Evolutionary conservation across 1,139 yeast species (phyloP).

Genomic region (Zygosaccharomyces sapae): DNA sequence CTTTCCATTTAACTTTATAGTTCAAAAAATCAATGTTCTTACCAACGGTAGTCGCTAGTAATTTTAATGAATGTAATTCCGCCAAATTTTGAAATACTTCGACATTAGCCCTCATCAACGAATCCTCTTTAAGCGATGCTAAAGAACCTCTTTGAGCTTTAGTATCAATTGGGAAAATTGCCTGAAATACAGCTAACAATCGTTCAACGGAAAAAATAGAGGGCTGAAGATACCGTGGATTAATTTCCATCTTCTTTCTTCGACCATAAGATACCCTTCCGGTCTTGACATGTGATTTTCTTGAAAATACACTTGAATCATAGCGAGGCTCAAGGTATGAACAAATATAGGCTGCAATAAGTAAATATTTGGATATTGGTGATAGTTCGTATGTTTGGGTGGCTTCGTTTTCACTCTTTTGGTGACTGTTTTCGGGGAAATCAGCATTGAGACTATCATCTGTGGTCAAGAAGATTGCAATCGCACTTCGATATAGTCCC

Average conservation of each 20-base stretch:
- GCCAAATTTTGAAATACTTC: slow-evolving; percentile 62
- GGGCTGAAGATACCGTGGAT: slow-evolving; percentile 57
- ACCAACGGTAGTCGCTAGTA: slow-evolving; percentile 41
- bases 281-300: slow-evolving; percentile 44
- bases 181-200: slow-evolving; percentile 61
- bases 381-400: slow-evolving; percentile 42
- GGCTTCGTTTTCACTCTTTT: slow-evolving; percentile 18
- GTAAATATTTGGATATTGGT: slow-evolving; percentile 53
- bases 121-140: slow-evolving; percentile 21
- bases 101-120: slow-evolving; percentile 42
- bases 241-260: slow-evolving; percentile 46
- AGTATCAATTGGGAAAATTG: slow-evolving; percentile 42
- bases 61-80: slow-evolving; percentile 54
- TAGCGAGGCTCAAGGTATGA: slow-evolving; percentile 60
- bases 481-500: slow-evolving; percentile 26
- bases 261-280: slow-evolving; percentile 42
- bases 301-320: slow-evolving; percentile 61
- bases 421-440: slow-evolving; percentile 9
- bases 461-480: slow-evolving; percentile 25
- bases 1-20: slow-evolving; percentile 62
- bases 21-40: slow-evolving; percentile 55
- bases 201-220: slow-evolving; percentile 65
- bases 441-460: slow-evolving; percentile 26
- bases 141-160: slow-evolving; percentile 20
- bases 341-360: slow-evolving; percentile 69